Evolutionary conservation across 2,329 filamentous ascomycete genomes (phyloP), one percentile per base, ranked within the genome.

Genomic region (Aspergillus eucalypticola): DNA sequence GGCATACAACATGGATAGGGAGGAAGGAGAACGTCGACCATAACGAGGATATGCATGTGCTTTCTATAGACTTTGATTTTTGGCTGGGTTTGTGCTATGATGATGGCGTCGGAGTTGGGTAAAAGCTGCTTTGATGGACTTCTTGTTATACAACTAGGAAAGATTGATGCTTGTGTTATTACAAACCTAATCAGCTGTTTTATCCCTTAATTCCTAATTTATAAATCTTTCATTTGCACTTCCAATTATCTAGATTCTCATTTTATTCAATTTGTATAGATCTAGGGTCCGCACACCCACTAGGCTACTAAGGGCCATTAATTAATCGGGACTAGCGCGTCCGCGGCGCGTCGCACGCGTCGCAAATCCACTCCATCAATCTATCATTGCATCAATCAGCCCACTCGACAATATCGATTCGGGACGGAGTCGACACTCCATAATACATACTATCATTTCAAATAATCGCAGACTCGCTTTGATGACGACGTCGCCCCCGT

Each of bases 401-500:
- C 32, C 32, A 6, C 32, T 35, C 32, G 32, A 35, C 32, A 35
- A 11, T 13, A 35, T 35, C 32, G 11, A 35, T 13, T 35, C 32
- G 4, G 10, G 10, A 11, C 32, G 32, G 32, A 35, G 32, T 35
- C 1, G 32, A 35, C 10, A 35, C 32, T 35, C 32, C 32, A 5
- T 15, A 13, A 6, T 35, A 35, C n/a, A 25, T 8, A 38, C 13
- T 39, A 35, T 15, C 51, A 15, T 5, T 27, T 15, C 8, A 10
- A 21, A 53, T n/a, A 19, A 23, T 19, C 7, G 38, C 51, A 15
- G n/a, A 23, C 2, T 6, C 19, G 8, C 2, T 27, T 39, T 53
- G 60, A 74, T 75, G 74, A 69, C 67, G 64, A 66, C 68, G 25
- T 76, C 74, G 17, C 73, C 75, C 41, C 71, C 74, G 44, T 64